phyloP scores from a whole-genome alignment of 2,329 filamentous ascomycete species.

The Cladosporium sp. region DNA sequence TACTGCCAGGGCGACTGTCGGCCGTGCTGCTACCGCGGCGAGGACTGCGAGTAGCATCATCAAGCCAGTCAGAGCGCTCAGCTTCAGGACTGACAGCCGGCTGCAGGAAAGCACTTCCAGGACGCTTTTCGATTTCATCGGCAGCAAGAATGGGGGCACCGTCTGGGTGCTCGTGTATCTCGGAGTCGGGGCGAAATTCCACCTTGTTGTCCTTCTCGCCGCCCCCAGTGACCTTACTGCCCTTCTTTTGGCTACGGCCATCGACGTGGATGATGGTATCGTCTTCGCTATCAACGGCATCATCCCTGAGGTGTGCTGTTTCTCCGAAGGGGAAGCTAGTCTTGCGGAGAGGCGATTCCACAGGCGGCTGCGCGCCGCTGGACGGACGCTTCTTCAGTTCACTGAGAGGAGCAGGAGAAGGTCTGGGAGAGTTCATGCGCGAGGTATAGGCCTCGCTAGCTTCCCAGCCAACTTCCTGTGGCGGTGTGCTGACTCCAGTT shows the following conservation, averaged over 20 bases:
- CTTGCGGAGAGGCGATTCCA: constrained; percentile 40
- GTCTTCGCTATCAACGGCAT: constrained; percentile 46
- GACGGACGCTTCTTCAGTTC: constrained; percentile 25
- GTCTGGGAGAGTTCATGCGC: constrained; percentile 63
- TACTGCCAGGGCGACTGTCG: constrained; percentile 60
- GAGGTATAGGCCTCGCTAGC: constrained; percentile 80
- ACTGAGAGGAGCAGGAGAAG: constrained; percentile 38
- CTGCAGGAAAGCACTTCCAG: constrained; percentile 62
- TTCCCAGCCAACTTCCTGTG: constrained; percentile 84
- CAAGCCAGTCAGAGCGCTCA: constrained; percentile 55
- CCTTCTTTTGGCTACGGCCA: constrained; percentile 48
- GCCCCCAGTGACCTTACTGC: constrained; percentile 41
- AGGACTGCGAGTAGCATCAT: constrained; percentile 34
- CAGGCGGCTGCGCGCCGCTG: constrained; percentile 34
- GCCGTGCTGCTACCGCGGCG: constrained; percentile 52
- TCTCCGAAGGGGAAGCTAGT: constrained; percentile 44
- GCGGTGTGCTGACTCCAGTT: constrained; percentile 67
- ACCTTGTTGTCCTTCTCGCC: constrained; percentile 51
- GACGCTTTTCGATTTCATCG: constrained; percentile 77
- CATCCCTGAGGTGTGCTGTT: constrained; percentile 20
- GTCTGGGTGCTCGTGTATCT: constrained; percentile 56
- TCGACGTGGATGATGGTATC: constrained; percentile 72
- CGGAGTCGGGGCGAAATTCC: constrained; percentile 47
- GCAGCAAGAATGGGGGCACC: constrained; percentile 79
- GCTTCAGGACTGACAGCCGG: constrained; percentile 76